Percentiles rank a stretch among this genome's conserved stretches.
Evolutionary conservation across 192 early-diverging fungal species (phyloP).

Genomic region (Backusella australiensis): DNA sequence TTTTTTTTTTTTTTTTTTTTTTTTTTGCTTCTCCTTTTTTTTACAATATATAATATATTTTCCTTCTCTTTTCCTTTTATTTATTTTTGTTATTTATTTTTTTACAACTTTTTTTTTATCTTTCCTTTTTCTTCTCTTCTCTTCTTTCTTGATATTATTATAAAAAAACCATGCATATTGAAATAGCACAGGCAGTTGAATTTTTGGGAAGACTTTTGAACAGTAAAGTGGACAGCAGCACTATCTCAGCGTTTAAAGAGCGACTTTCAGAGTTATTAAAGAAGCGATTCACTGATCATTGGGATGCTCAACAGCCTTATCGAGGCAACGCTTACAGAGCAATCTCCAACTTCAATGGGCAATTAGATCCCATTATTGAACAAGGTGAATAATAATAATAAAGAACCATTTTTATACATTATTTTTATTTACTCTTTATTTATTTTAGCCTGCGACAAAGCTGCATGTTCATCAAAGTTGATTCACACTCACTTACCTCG

Average conservation of each 20-base stretch:
- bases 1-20: background rate
- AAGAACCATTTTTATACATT: background rate
- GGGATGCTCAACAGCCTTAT: conserved; percentile 63
- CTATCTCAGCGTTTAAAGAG: conserved; percentile 40
- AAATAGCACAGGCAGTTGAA: conserved; percentile 38
- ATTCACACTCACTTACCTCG: conserved; percentile 58
- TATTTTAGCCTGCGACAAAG: conserved; percentile 49
- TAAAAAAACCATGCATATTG: conserved; percentile 8
- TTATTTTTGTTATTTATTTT: no score
- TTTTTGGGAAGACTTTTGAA: conserved; percentile 33
- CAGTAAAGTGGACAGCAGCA: conserved; percentile 13
- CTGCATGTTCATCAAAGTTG: conserved; percentile 41
- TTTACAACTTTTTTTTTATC: background rate
- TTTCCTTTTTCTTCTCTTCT: background rate
- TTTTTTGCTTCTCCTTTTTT: background rate
- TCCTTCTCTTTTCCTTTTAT: no score
- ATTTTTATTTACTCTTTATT: background rate
- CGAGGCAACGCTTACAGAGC: conserved; percentile 77
- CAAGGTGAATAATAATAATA: conserved; percentile 37
- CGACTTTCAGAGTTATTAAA: conserved; percentile 50
- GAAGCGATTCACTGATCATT: conserved; percentile 65
- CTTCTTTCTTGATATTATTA: background rate
- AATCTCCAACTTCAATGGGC: conserved; percentile 66
- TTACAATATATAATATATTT: no score
- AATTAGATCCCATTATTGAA: conserved; percentile 59